Evolutionary conservation across 1,284 basidiomycete genomes (phyloP), one percentile per base, ranked within the genome.

Genomic region (Earliella scabrosa): DNA sequence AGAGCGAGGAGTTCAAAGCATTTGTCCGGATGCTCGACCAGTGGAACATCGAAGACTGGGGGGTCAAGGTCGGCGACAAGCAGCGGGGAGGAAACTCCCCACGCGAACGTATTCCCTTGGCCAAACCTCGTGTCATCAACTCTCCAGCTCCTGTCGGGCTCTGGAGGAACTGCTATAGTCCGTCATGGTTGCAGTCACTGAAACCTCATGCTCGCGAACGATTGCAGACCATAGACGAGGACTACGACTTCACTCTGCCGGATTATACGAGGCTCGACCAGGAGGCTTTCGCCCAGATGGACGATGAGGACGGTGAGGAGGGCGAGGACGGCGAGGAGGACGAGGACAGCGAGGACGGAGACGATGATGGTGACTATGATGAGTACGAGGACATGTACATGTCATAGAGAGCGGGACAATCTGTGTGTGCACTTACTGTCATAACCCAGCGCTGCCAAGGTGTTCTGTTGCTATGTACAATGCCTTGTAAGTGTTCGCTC

Each of bases 141-240:
- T 29, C 27, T 18, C 20, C 34, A 7, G 43, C 41, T 6, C 54
- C 47, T 2, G 13, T 14, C 4, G 54, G 54, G 3, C 16, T 50
- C 1, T 55, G 54, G 47, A n/a, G 43, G 26, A 55, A 55, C 29
- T 55, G 54, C 13, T 55, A 55, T 21, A 36, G 41, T n/a, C 18
- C 10, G 14, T 32, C 32, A 2, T 55, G 47, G 47, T n/a, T 55
- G 24, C 13, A 32, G 7, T 34, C n/a, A 2, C 27, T 45, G 35
- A 27, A 23, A 13, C 43, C 43, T 3, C 35, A 45, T 16, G 43
- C 24, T n/a, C 47, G 41, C 8, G 38, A 32, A 26, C 18, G 26
- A 13, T 20, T 55, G 18, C 20, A 31, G 14, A 55, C 50, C 38
- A 34, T 50, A 20, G 35, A 55, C 34, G 20, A 26, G 2, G 43